A percentile compares a stretch with the other conserved stretches of the same genome.
These are phyloP conservation scores for Vachellia collinsii DNA, from an alignment of 306 rosid species.

Conservation along the genomic window DNA sequence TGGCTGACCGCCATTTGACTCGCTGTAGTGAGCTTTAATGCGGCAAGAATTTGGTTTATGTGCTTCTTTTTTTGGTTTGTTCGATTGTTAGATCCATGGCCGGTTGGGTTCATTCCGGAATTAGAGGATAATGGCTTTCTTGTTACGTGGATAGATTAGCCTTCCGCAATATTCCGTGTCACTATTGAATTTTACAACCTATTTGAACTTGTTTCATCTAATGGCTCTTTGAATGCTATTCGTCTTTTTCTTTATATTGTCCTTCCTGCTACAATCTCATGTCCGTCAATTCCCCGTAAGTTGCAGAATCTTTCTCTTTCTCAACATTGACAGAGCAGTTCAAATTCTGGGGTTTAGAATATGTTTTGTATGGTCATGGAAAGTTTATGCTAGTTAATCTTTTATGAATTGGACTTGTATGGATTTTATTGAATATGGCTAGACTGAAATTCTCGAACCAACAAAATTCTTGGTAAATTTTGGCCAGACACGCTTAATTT, in stretches of 20 bases:
- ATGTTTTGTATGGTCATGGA: not conserved
- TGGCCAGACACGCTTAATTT: conserved; percentile 18
- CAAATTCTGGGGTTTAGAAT: conserved; percentile 24
- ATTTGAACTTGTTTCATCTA: not conserved
- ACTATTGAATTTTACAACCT: conserved; percentile 3
- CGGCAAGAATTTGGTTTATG: not conserved
- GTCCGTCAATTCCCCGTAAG: not conserved
- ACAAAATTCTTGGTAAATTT: conserved; percentile 13
- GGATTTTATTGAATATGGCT: conserved; percentile 14
- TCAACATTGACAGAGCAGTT: not conserved
- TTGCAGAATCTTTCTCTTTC: conserved; percentile 2
- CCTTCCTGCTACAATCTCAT: not conserved
- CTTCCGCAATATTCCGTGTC: not conserved
- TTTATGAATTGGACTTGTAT: conserved; percentile 15
- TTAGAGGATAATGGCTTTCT: conserved; percentile 23
- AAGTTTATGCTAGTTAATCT: conserved; percentile 1
- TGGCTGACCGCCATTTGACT: conserved; percentile 2
- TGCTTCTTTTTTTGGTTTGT: not conserved
- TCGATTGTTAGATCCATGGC: conserved; percentile 30
- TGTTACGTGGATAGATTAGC: conserved; percentile 11
- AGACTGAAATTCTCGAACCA: conserved; percentile 13
- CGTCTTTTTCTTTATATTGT: not conserved
- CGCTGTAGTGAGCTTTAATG: conserved; percentile 17
- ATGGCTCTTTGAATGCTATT: not conserved
- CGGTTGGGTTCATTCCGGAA: conserved; percentile 12